Evolutionary conservation across 73 alveolate species (phyloP).

Genomic region (Tetrahymena borealis): DNA sequence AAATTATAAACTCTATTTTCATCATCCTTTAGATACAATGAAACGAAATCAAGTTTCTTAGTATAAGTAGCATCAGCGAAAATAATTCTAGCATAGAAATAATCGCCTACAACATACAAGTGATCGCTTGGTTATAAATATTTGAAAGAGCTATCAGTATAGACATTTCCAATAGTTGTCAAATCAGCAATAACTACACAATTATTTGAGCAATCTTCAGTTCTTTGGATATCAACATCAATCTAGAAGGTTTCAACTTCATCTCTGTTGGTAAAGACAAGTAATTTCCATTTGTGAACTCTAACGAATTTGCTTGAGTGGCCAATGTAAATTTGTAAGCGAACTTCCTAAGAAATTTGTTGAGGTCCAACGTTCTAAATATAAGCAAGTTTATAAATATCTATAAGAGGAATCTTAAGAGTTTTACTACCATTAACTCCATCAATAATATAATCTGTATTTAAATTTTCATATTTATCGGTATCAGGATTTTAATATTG

Average conservation of each 20-base stretch:
- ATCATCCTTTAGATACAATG: not conserved
- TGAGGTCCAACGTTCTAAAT: not conserved
- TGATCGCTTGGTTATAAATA: not conserved
- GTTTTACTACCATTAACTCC: not conserved
- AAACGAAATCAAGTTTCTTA: not conserved
- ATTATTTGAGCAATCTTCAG: not conserved
- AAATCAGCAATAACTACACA: not conserved
- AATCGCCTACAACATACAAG: not conserved
- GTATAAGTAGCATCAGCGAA: not conserved
- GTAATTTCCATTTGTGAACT: not conserved
- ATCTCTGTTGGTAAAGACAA: not conserved
- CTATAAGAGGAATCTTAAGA: not conserved
- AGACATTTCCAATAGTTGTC: not conserved
- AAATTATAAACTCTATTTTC: not conserved
- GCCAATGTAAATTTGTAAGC: not conserved
- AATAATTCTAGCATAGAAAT: not conserved
- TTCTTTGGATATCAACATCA: not conserved
- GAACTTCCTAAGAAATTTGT: not conserved
- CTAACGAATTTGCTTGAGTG: not conserved
- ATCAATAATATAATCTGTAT: not conserved
- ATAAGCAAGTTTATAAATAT: not conserved
- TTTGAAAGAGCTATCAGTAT: not conserved
- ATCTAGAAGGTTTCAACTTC: not conserved
- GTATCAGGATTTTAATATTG: not conserved
- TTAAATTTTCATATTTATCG: not conserved